These are phyloP conservation scores for Beauveria pseudobassiana DNA, from an alignment of 2,329 filamentous ascomycete genomes.

Conservation along the genomic window DNA sequence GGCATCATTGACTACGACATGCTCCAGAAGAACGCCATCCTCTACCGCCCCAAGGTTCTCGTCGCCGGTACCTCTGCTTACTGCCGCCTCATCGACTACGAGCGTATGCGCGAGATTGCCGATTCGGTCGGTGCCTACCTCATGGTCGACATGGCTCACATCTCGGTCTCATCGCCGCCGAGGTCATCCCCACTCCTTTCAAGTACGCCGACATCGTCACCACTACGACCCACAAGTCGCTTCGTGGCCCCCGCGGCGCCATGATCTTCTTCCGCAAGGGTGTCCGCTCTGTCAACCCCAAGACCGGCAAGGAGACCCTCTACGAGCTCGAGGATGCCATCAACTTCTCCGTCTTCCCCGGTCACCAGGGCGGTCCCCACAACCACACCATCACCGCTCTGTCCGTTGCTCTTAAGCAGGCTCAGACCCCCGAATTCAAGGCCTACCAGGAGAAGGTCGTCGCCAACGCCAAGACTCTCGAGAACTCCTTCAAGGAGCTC, in stretches of 20 bases:
- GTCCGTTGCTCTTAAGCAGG: constrained; percentile 91
- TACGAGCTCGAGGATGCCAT: constrained; percentile 95
- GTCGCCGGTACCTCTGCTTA: constrained; percentile 97
- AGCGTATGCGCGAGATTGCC: constrained; percentile 90
- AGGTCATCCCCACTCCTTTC: constrained; percentile 91
- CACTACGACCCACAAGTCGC: constrained; percentile 98
- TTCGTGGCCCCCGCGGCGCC: constrained; percentile 91
- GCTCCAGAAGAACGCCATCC: constrained; percentile 78
- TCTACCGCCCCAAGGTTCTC: constrained; percentile 94
- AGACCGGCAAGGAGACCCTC: constrained; percentile 80
- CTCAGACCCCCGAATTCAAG: constrained; percentile 82
- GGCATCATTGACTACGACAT: constrained; percentile 96
- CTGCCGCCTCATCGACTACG: constrained; percentile 96
- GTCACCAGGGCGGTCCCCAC: constrained; percentile 96
- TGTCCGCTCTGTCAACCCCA: constrained; percentile 79
- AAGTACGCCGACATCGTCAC: constrained; percentile 91
- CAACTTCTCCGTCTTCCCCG: constrained; percentile 98
- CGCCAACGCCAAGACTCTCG: constrained; percentile 86
- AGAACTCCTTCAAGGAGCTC: constrained; percentile 74
- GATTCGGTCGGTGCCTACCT: constrained; percentile 92
- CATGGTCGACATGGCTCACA: constrained; percentile 97
- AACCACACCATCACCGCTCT: constrained; percentile 99
- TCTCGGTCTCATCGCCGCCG: constrained; percentile 88
- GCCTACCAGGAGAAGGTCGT: constrained; percentile 90
- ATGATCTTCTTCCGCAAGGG: constrained; percentile 99